Conservation (phyloP, 2,329 filamentous ascomycete genomes). For the Aspergillus latus region DNA sequence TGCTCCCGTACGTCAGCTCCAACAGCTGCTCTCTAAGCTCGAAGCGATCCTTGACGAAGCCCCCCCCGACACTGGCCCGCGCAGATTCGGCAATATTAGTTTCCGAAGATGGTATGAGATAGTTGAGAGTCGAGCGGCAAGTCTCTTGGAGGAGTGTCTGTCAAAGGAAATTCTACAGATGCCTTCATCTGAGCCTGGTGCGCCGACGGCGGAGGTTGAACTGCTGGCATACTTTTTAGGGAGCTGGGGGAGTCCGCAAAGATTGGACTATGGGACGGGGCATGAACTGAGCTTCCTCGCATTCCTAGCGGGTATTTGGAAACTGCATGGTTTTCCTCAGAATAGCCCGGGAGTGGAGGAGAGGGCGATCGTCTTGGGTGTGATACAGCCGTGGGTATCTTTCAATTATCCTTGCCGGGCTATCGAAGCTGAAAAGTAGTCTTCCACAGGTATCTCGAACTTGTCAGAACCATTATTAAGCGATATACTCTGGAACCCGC, state of each 20-base stretch:
- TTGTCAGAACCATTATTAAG: constrained; percentile 79
- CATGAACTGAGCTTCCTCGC: constrained; percentile 95
- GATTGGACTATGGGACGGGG: constrained; percentile 93
- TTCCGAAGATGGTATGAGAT: constrained; percentile 81
- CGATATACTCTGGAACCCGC: constrained; percentile 94
- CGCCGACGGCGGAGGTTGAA: constrained; percentile 61
- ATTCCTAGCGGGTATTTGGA: constrained; percentile 88
- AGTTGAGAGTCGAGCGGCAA: constrained; percentile 60
- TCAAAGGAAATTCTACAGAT: constrained; percentile 48
- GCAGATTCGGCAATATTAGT: constrained; percentile 87
- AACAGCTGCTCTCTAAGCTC: constrained; percentile 64
- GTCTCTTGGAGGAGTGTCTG: constrained; percentile 59
- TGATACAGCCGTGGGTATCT: constrained; percentile 69
- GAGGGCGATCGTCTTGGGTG: constrained; percentile 74
- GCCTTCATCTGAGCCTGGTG: constrained; percentile 28
- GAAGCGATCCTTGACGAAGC: constrained; percentile 70
- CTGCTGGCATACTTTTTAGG: constrained; percentile 77
- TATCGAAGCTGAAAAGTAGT: too few species aligned
- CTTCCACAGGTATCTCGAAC: constrained; percentile 54
- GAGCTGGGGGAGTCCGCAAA: constrained; percentile 81
- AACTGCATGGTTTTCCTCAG: constrained; percentile 74
- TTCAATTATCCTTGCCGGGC: too few species aligned
- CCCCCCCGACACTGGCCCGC: constrained; percentile 79
- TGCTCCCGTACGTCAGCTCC: constrained; percentile 63
- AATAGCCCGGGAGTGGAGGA: constrained; percentile 60